Evolutionary conservation across 2,329 filamentous ascomycete species (phyloP).

Genomic region (Pseudofabraea citricarpa): DNA sequence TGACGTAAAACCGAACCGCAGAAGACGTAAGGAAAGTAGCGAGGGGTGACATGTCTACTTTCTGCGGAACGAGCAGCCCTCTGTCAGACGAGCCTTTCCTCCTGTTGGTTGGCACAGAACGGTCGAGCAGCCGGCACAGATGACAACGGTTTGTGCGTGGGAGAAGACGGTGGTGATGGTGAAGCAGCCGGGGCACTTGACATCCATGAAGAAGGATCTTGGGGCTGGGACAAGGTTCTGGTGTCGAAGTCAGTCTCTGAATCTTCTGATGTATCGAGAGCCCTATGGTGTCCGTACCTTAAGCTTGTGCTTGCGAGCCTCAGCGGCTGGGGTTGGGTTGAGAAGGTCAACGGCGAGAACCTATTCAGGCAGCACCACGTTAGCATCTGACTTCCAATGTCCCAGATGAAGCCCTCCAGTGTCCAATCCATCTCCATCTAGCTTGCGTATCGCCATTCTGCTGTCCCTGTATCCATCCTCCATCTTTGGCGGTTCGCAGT

Average conservation of each 20-base stretch:
- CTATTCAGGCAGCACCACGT: slow-evolving; percentile 48
- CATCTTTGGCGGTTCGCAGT: too few species aligned
- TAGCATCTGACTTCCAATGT: slow-evolving; percentile 36
- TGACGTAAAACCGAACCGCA: slow-evolving; percentile 21
- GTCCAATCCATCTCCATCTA: slow-evolving; percentile 6
- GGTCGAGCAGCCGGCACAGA: slow-evolving; percentile 99
- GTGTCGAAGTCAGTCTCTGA: slow-evolving; percentile 14
- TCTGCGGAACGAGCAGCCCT: slow-evolving; percentile 99
- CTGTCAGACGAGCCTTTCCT: slow-evolving; percentile 97
- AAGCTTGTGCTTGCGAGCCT: slow-evolving; percentile 99
- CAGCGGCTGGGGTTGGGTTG: slow-evolving; percentile 95
- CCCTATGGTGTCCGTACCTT: slow-evolving; percentile 64
- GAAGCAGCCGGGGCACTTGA: slow-evolving; percentile 99
- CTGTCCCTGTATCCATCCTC: not conserved
- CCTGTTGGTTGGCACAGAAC: slow-evolving; percentile 99
- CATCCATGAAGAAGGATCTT: slow-evolving; percentile 99
- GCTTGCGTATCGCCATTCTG: slow-evolving; percentile 1
- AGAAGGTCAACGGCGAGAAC: slow-evolving; percentile 99
- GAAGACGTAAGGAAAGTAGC: slow-evolving; percentile 35
- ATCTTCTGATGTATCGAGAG: slow-evolving; percentile 2
- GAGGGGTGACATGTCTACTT: slow-evolving; percentile 70
- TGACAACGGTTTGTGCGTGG: slow-evolving; percentile 99
- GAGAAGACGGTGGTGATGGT: slow-evolving; percentile 99
- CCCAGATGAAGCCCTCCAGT: slow-evolving; percentile 18
- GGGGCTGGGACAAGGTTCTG: slow-evolving; percentile 92